These are phyloP conservation scores for Whalleya microplaca DNA, from an alignment of 2,329 filamentous ascomycete species.

Conservation along the genomic window DNA sequence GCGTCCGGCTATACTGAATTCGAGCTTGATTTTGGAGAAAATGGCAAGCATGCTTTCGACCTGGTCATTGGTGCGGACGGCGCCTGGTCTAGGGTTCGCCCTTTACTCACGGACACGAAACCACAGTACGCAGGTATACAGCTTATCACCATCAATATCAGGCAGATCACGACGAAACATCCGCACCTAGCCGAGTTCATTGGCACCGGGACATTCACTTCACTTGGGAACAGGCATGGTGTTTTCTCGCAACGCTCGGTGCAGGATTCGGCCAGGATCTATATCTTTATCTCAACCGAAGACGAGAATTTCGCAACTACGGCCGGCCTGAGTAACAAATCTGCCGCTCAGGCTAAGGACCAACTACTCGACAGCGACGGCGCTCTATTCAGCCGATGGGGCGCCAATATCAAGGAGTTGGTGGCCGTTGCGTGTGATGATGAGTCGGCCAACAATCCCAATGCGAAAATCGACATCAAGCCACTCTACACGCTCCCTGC, in stretches of 20 bases:
- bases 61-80: slow-evolving; percentile 46
- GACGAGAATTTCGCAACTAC: slow-evolving; percentile 30
- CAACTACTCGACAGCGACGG: neutral
- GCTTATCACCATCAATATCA: slow-evolving; percentile 41
- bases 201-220: slow-evolving; percentile 43
- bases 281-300: slow-evolving; percentile 29
- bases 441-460: slow-evolving; percentile 10
- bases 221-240: slow-evolving; percentile 36
- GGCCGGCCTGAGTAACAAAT: slow-evolving; percentile 5
- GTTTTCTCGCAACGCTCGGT: slow-evolving; percentile 40
- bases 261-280: slow-evolving; percentile 32
- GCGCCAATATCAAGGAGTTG: neutral
- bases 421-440: slow-evolving; percentile 3
- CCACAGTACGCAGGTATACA: slow-evolving; percentile 46
- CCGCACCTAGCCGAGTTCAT: slow-evolving; percentile 44
- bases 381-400: neutral
- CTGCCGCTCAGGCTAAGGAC: neutral
- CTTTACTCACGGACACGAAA: slow-evolving; percentile 39
- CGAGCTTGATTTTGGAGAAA: slow-evolving; percentile 10
- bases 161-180: slow-evolving; percentile 38
- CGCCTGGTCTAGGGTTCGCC: slow-evolving; percentile 44
- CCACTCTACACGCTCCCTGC: slow-evolving; percentile 23
- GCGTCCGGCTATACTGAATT: neutral
- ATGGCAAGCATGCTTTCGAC: slow-evolving; percentile 36
- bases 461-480: slow-evolving; percentile 28